These are phyloP conservation scores for Metschnikowia santaceciliae DNA, from an alignment of 805 yeast genomes.

Conservation along the genomic window DNA sequence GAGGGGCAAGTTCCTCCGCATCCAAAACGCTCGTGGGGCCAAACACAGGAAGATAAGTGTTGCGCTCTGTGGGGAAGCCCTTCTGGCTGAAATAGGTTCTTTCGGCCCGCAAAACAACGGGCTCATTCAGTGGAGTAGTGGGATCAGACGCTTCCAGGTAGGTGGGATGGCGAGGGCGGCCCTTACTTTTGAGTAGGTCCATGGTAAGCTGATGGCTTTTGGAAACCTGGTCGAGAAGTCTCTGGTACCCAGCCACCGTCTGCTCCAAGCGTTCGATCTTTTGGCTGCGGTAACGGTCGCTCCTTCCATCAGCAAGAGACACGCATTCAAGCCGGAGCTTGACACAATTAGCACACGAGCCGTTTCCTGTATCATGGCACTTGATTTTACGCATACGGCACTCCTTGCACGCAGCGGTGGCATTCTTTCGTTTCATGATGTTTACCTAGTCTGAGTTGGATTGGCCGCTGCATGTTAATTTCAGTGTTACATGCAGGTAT, in stretches of 20 bases:
- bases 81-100: constrained; percentile 7
- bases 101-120: constrained; percentile 4
- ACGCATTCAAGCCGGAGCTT: constrained; percentile 8
- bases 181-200: neutral
- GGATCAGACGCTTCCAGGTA: neutral
- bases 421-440: constrained; percentile 5
- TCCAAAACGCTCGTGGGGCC: constrained; percentile 15
- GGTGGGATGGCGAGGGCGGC: neutral
- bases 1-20: constrained; percentile 10
- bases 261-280: constrained; percentile 6
- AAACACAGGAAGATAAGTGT: constrained; percentile 7
- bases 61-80: constrained; percentile 5
- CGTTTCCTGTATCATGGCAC: constrained; percentile 2
- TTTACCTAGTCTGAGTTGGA: neutral
- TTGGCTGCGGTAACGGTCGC: constrained; percentile 10
- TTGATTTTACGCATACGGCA: constrained; percentile 11
- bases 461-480: neutral
- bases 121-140: neutral
- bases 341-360: constrained; percentile 8
- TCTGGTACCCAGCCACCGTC: constrained; percentile 4
- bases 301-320: constrained; percentile 7
- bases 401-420: constrained; percentile 10
- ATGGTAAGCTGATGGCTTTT: neutral
- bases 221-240: neutral
- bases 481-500: neutral